Evolutionary conservation across 1,139 yeast genomes (phyloP), one percentile per base, ranked within the genome.

Genomic region (Candida pseudocylindracea): DNA sequence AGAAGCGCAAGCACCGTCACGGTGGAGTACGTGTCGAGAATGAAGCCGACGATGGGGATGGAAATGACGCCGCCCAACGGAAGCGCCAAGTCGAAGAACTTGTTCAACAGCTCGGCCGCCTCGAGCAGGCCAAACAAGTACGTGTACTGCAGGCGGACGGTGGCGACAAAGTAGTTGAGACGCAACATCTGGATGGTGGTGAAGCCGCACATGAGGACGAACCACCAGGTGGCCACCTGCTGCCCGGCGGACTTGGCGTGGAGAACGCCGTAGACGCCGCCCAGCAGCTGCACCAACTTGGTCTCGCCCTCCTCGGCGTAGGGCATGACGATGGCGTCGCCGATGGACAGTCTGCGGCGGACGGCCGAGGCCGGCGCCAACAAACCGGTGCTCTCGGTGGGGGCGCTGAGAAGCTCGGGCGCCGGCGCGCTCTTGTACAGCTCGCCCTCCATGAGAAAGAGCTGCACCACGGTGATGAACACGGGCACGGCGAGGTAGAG

Each of bases 301-400:
- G 46, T 57, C 39, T 56, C 63, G 5, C 60, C 62, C 38, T 57
- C 63, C 25, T 49, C 48, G 4, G 52, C 60, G 36, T 57, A 59
- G 4, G 60, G 63, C 36, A 56, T 63, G 41, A 56, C 58, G 39
- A 60, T 46, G 4, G 66, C 63, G 42, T 59, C 64, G 11, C 65
- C 65, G 31, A 60, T 49, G 3, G 63, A 57, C 40, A 57, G 63
- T 40, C 63, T 50, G 42, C 63, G 49, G 33, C 41, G 12, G 24
- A 7, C 3, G 36, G 35, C 4, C 30, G 34, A n/a, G 32, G 10
- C 7, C 4, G 39, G 31, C 34, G 37, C 41, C 32, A 45, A 37
- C 31, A 45, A 39, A 4, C 46, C 50, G 5, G 45, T 44, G 9
- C 44, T 42, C 39, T 51, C 56, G 2, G 36, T 31, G 13, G 36